Conservation (phyloP, 2,329 filamentous ascomycete genomes). For the Rachicladosporium sp. region DNA sequence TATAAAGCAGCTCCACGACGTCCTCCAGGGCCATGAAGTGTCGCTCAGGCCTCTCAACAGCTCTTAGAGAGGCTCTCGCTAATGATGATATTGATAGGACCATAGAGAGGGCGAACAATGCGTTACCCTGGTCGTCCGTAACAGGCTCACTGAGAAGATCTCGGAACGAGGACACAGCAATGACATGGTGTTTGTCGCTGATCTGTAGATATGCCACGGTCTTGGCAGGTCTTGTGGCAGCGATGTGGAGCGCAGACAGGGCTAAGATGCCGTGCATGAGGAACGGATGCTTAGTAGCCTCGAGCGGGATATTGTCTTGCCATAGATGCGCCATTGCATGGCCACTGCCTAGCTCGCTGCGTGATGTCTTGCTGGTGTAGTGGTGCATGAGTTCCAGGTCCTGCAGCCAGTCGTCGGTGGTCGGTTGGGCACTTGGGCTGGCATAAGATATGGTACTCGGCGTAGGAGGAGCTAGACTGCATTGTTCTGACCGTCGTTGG, state of each 20-base stretch:
- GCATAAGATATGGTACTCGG: no score
- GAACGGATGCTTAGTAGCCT: slow-evolving; percentile 13
- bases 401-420: slow-evolving; percentile 14
- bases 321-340: slow-evolving; percentile 11
- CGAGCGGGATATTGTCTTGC: slow-evolving; percentile 11
- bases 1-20: slow-evolving; percentile 12
- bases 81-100: slow-evolving; percentile 8
- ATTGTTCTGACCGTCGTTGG: slow-evolving; percentile 12
- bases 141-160: slow-evolving; percentile 9
- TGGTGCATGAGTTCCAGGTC: slow-evolving; percentile 20
- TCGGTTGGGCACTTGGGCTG: slow-evolving; percentile 1
- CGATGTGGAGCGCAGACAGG: slow-evolving; percentile 14
- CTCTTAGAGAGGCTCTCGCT: slow-evolving; percentile 3
- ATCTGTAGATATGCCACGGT: slow-evolving; percentile 10
- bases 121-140: slow-evolving; percentile 9
- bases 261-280: slow-evolving; percentile 18
- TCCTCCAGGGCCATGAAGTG: slow-evolving; percentile 11
- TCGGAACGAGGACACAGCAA: slow-evolving; percentile 13
- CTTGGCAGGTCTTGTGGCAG: slow-evolving; percentile 7
- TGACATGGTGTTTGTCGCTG: slow-evolving; percentile 15
- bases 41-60: slow-evolving; percentile 7
- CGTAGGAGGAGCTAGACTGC: slow-evolving; percentile 7
- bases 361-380: slow-evolving; percentile 7
- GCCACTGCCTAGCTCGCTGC: slow-evolving; percentile 5
- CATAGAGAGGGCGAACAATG: slow-evolving; percentile 12